These are phyloP conservation scores for Colletotrichum zoysiae DNA, from an alignment of 2,329 filamentous ascomycete species.

Conservation along the genomic window DNA sequence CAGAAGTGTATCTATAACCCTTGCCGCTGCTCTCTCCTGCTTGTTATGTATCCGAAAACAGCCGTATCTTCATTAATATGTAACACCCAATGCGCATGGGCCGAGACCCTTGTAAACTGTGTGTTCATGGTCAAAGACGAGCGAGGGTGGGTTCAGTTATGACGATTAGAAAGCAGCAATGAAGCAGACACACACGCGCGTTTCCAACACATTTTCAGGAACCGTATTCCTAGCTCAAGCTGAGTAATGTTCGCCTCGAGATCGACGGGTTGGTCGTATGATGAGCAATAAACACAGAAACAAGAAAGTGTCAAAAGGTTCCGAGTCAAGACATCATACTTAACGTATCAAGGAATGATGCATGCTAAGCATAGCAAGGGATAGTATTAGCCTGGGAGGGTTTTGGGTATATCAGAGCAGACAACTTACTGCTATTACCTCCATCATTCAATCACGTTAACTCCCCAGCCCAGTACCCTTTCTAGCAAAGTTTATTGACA, in stretches of 20 bases:
- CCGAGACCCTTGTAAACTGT: background rate
- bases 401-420: background rate
- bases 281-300: too few species aligned
- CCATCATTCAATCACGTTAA: too few species aligned
- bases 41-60: background rate
- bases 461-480: background rate
- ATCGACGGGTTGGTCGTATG: background rate
- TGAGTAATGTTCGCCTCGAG: too few species aligned
- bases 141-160: background rate
- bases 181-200: background rate
- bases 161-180: background rate
- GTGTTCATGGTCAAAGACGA: background rate
- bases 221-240: background rate
- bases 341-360: background rate
- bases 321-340: background rate
- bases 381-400: background rate
- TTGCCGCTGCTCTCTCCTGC: background rate
- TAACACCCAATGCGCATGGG: background rate
- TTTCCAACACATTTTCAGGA: background rate
- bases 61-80: background rate
- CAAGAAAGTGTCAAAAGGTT: background rate
- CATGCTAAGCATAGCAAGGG: background rate
- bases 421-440: too few species aligned
- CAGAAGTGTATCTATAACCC: background rate
- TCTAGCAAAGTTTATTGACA: rapidly evolving